Evolutionary conservation across 768 basidiomycete species (phyloP).

Genomic region (Trametes elegans): DNA sequence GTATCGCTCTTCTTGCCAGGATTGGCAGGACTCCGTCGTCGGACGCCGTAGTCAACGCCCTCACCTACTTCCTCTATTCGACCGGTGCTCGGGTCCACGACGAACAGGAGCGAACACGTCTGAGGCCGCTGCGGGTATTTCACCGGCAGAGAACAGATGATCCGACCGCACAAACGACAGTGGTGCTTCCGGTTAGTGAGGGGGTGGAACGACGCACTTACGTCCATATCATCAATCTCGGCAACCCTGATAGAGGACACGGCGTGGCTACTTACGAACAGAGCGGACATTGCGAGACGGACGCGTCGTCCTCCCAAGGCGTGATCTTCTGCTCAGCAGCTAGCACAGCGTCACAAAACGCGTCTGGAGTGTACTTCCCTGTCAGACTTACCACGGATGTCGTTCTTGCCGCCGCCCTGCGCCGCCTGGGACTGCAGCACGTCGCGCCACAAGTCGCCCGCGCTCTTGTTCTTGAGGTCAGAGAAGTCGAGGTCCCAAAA

Average conservation of each 20-base stretch:
- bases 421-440: constrained; percentile 45
- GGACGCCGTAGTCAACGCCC: constrained; percentile 82
- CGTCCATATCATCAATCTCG: background rate
- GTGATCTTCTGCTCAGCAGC: constrained; percentile 90
- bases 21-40: constrained; percentile 41
- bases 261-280: constrained; percentile 58
- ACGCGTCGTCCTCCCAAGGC: constrained; percentile 87
- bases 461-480: constrained; percentile 56
- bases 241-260: background rate
- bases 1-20: constrained; percentile 31
- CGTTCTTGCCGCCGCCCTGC: constrained; percentile 50
- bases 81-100: constrained; percentile 77
- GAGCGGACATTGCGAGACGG: constrained; percentile 77
- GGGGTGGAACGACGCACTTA: constrained; percentile 74
- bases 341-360: constrained; percentile 25
- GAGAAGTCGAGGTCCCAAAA: constrained; percentile 71
- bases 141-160: constrained; percentile 85
- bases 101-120: constrained; percentile 78
- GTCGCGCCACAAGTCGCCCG: constrained; percentile 69
- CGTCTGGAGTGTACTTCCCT: background rate
- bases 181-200: constrained; percentile 95
- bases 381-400: constrained; percentile 60
- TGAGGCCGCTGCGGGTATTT: constrained; percentile 66
- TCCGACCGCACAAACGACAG: constrained; percentile 89
- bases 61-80: constrained; percentile 83